These are phyloP conservation scores for Pneumocystis murina DNA, from an alignment of 1,139 yeast genomes.

Conservation along the genomic window DNA sequence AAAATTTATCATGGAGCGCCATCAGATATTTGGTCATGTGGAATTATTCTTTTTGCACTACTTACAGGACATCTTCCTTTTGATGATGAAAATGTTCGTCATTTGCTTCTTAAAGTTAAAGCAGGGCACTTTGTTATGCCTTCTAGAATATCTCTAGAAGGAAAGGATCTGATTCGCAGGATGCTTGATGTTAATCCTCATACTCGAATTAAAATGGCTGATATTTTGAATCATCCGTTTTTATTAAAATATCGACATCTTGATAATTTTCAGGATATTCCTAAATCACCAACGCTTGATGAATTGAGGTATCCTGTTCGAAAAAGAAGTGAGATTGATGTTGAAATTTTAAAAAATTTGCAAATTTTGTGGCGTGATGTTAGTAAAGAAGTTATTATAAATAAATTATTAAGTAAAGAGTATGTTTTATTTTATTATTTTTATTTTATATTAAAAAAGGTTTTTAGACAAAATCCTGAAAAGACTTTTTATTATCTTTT, in stretches of 20 bases:
- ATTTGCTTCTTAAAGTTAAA: slow-evolving; percentile 74
- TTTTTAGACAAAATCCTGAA: slow-evolving; percentile 47
- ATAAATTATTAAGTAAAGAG: slow-evolving; percentile 41
- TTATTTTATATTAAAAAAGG: not conserved
- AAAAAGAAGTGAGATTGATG: slow-evolving; percentile 49
- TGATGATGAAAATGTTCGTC: slow-evolving; percentile 88
- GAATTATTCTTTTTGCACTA: slow-evolving; percentile 82
- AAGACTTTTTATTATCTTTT: slow-evolving; percentile 78
- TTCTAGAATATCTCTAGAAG: slow-evolving; percentile 58
- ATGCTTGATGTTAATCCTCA: slow-evolving; percentile 74
- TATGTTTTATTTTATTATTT: not conserved
- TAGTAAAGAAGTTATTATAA: slow-evolving; percentile 42
- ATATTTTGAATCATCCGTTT: slow-evolving; percentile 66
- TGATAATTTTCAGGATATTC: slow-evolving; percentile 7
- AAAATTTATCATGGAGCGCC: slow-evolving; percentile 92
- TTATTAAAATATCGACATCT: slow-evolving; percentile 43
- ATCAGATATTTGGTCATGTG: slow-evolving; percentile 97
- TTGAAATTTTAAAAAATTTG: slow-evolving; percentile 67
- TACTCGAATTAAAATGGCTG: slow-evolving; percentile 58
- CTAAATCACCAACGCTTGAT: slow-evolving; percentile 14
- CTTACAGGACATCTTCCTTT: slow-evolving; percentile 92
- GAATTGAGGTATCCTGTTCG: slow-evolving; percentile 30
- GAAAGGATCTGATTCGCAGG: slow-evolving; percentile 65
- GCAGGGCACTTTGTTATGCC: slow-evolving; percentile 81
- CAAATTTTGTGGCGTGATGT: slow-evolving; percentile 89